These are phyloP conservation scores for Mortierella sp. DNA, from an alignment of 371 early-diverging fungal genomes.

Conservation along the genomic window DNA sequence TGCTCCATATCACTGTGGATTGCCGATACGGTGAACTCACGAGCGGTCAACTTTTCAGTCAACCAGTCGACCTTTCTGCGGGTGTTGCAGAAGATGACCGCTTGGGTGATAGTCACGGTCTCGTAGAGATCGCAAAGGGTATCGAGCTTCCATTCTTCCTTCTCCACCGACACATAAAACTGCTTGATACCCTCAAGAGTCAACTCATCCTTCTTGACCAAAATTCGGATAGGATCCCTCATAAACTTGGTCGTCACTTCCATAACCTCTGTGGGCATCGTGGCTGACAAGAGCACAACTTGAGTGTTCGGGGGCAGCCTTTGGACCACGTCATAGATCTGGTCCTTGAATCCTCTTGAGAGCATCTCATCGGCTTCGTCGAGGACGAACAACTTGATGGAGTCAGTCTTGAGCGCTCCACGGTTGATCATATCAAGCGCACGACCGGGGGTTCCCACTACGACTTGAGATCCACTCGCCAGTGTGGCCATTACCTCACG, in stretches of 20 bases:
- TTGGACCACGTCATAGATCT: slow-evolving; percentile 94
- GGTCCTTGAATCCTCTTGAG: slow-evolving; percentile 94
- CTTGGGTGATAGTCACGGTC: slow-evolving; percentile 93
- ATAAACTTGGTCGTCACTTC: slow-evolving; percentile 95
- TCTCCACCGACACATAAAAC: slow-evolving; percentile 94
- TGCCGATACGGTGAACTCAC: slow-evolving; percentile 94
- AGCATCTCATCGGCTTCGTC: slow-evolving; percentile 99
- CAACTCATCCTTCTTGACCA: slow-evolving; percentile 97
- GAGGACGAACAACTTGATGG: slow-evolving; percentile 93
- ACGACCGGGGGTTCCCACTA: slow-evolving; percentile 96
- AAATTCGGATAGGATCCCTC: slow-evolving; percentile 91
- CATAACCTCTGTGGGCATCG: slow-evolving; percentile 93
- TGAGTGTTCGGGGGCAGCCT: slow-evolving; percentile 87
- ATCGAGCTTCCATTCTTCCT: slow-evolving; percentile 92
- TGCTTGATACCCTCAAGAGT: slow-evolving; percentile 96
- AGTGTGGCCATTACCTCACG: slow-evolving; percentile 85
- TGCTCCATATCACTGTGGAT: slow-evolving; percentile 98
- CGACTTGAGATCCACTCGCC: slow-evolving; percentile 80
- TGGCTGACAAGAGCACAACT: slow-evolving; percentile 93
- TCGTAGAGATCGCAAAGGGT: slow-evolving; percentile 95
- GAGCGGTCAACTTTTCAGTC: slow-evolving; percentile 84
- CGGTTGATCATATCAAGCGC: slow-evolving; percentile 95
- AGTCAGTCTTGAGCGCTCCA: slow-evolving; percentile 79
- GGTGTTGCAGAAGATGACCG: slow-evolving; percentile 97
- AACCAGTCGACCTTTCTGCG: slow-evolving; percentile 94